phyloP scores from a whole-genome alignment of 2,329 filamentous ascomycete genomes.

The Fusarium sp. region DNA sequence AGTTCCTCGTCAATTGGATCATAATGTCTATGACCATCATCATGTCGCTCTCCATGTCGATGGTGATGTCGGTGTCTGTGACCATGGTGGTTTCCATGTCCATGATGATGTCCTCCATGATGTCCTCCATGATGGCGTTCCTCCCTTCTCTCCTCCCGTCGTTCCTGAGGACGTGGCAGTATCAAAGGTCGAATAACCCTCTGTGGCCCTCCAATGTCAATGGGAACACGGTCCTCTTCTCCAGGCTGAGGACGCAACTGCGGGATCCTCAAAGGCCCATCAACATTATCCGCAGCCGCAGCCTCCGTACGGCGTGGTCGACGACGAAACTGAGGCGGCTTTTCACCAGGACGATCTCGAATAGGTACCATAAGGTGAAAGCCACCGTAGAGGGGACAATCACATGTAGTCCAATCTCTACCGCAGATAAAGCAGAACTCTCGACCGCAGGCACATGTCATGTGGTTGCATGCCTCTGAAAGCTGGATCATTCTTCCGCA shows the following conservation, averaged over 20 bases:
- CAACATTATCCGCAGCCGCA: neutral
- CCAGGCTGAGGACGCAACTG: constrained; percentile 29
- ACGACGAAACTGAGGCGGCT: constrained; percentile 36
- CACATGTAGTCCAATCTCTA: constrained; percentile 54
- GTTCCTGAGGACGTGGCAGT: neutral
- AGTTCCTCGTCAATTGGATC: too few species aligned
- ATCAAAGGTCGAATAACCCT: constrained; percentile 4
- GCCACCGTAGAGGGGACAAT: constrained; percentile 43
- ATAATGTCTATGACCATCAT: neutral
- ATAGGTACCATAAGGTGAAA: constrained; percentile 23
- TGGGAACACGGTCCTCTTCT: constrained; percentile 6
- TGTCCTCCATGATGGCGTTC: neutral
- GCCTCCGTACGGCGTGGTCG: neutral
- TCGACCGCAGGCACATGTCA: constrained; percentile 57
- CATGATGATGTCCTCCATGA: too few species aligned
- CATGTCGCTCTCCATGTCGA: neutral
- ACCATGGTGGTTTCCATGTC: neutral
- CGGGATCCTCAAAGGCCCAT: constrained; percentile 12
- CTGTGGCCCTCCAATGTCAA: neutral
- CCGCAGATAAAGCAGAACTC: constrained; percentile 67
- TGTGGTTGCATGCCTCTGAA: constrained; percentile 44
- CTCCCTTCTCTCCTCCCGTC: neutral
- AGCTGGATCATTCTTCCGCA: constrained; percentile 42
- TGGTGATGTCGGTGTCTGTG: too few species aligned
- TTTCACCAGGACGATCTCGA: constrained; percentile 25